phyloP scores from a whole-genome alignment of 768 basidiomycete genomes.

The Coprinopsis marcescibilis region DNA sequence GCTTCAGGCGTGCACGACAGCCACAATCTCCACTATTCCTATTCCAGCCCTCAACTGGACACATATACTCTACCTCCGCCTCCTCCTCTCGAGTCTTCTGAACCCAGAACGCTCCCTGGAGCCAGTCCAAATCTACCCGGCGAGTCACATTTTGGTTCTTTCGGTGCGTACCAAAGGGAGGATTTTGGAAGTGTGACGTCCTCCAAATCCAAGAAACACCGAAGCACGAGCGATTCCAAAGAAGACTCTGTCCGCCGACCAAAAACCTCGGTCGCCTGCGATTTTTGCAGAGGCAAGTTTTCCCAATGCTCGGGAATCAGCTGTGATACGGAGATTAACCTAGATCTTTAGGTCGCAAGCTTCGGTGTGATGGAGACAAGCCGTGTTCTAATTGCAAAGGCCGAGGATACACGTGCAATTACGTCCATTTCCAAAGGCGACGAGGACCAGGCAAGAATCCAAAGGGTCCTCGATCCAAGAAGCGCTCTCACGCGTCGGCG shows the following conservation, averaged over 20 bases:
- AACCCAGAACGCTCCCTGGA: too few species aligned
- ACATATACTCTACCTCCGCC: neutral
- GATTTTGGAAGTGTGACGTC: constrained; percentile 21
- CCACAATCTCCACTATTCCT: neutral
- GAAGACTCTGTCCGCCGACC: constrained; percentile 17
- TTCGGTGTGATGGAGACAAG: constrained; percentile 63
- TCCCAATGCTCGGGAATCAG: constrained; percentile 2
- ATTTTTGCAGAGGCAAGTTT: constrained; percentile 66
- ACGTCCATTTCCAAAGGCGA: constrained; percentile 46
- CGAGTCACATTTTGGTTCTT: constrained; percentile 10
- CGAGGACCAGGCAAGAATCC: constrained; percentile 75
- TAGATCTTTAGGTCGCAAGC: constrained; percentile 53
- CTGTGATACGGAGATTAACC: constrained; percentile 16
- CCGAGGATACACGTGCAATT: constrained; percentile 47
- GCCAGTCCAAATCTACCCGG: too few species aligned
- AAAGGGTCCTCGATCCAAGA: constrained; percentile 49
- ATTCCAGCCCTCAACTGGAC: neutral
- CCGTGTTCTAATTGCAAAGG: constrained; percentile 61
- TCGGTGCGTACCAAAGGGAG: constrained; percentile 18
- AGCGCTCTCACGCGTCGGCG: constrained; percentile 15
- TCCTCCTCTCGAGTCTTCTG: constrained; percentile 1
- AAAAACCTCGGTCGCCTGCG: constrained; percentile 65
- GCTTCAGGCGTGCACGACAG: neutral
- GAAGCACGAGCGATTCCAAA: constrained; percentile 19
- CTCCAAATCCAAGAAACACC: constrained; percentile 25